These are phyloP conservation scores for Dothideomycetes sp. DNA, from an alignment of 2,329 filamentous ascomycete species.

Conservation along the genomic window DNA sequence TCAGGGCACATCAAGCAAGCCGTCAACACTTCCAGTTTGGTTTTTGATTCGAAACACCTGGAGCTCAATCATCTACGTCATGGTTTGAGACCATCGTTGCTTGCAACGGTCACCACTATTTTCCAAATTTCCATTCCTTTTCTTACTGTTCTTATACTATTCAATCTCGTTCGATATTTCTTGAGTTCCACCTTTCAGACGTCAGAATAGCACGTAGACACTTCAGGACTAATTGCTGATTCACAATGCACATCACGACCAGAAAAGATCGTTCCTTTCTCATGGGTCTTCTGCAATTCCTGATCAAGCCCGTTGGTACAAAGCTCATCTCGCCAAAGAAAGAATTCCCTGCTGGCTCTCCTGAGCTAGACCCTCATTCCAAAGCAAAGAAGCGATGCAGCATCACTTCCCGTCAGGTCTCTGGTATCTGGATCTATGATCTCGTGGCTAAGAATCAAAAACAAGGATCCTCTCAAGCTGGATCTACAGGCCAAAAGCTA, in stretches of 20 bases:
- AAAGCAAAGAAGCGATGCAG: constrained; percentile 27
- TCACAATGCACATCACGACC: constrained; percentile 25
- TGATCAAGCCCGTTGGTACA: constrained; percentile 30
- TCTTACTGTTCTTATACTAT: no score
- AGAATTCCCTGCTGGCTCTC: constrained; percentile 31
- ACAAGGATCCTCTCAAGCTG: not conserved
- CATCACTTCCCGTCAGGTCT: constrained; percentile 33
- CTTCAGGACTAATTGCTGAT: no score
- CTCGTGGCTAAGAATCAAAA: constrained; percentile 23
- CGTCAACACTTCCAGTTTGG: no score
- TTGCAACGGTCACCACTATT: no score
- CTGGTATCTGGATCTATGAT: constrained; percentile 40
- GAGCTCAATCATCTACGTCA: no score
- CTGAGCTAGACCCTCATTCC: constrained; percentile 29
- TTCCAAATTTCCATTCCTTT: no score
- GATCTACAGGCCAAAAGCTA: constrained; percentile 6
- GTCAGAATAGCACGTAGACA: no score
- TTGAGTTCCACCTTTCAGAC: no score
- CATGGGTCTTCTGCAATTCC: constrained; percentile 30
- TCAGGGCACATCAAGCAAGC: no score
- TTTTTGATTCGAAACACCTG: no score
- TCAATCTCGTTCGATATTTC: no score
- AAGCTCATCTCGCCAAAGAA: constrained; percentile 27
- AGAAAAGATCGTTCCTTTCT: constrained; percentile 28
- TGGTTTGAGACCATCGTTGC: no score